Percentiles rank a stretch among this genome's conserved stretches.
Conservation (phyloP, 768 basidiomycete genomes). For the Russula lepida region DNA sequence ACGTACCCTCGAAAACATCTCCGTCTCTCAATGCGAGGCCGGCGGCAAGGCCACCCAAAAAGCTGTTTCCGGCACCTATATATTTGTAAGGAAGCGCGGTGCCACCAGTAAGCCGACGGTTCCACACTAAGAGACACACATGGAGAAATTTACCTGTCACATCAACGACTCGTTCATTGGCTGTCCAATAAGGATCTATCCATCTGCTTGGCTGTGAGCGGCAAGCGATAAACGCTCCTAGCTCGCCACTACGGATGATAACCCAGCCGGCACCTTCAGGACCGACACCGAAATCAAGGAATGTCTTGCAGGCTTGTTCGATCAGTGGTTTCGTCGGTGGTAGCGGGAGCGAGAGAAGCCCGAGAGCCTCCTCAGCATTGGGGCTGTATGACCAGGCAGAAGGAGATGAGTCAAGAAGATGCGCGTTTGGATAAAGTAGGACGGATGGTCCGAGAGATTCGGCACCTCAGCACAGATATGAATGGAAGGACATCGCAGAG, state of each 20-base stretch:
- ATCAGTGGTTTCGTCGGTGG: conserved; percentile 45
- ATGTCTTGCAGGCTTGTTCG: conserved; percentile 55
- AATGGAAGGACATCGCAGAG: conserved; percentile 49
- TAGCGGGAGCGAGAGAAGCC: conserved; percentile 47
- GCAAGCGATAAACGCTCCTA: conserved; percentile 62
- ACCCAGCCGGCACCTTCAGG: conserved; percentile 44
- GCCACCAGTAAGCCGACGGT: conserved; percentile 1
- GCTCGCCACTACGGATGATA: conserved; percentile 63
- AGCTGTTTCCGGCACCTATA: conserved; percentile 83
- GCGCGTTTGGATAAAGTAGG: background rate
- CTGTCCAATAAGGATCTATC: conserved; percentile 69
- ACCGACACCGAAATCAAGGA: conserved; percentile 56
- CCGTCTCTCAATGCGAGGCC: conserved; percentile 49
- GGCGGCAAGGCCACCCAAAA: conserved; percentile 77
- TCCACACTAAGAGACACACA: conserved; percentile 4
- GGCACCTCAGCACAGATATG: conserved; percentile 63
- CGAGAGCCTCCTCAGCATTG: conserved; percentile 77
- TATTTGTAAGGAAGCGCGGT: conserved; percentile 2
- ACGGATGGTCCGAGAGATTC: background rate
- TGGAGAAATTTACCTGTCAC: conserved; percentile 55
- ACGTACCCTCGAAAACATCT: conserved; percentile 60
- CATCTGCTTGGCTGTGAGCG: conserved; percentile 40
- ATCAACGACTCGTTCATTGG: conserved; percentile 54
- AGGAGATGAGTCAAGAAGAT: background rate
- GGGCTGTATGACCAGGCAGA: conserved; percentile 36